A percentile compares a stretch with the other conserved stretches of the same genome.
Evolutionary conservation across 2,329 filamentous ascomycete species (phyloP).

Genomic region (Hansfordia pulvinata): DNA sequence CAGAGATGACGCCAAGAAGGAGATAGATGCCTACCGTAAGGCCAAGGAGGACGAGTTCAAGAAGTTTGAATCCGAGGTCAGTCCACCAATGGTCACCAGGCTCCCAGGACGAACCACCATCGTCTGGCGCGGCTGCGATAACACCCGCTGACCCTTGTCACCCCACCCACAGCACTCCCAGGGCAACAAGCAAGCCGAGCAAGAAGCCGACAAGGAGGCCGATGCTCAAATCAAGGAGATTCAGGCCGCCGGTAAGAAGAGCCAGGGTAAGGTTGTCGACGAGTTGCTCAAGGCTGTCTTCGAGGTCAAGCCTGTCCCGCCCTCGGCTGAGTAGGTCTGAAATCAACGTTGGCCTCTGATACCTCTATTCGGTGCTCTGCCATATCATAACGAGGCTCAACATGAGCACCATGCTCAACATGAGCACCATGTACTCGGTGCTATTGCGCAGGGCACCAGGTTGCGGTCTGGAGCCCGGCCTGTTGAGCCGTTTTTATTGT

Average conservation of each 20-base stretch:
- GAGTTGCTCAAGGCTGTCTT: slow-evolving; percentile 78
- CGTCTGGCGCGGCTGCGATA: no score
- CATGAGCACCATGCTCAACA: no score
- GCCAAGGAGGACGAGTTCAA: slow-evolving; percentile 91
- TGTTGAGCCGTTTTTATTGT: no score
- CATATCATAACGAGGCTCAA: no score
- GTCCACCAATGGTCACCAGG: no score
- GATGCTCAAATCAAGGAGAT: slow-evolving; percentile 76
- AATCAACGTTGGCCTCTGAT: no score
- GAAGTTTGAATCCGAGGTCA: slow-evolving; percentile 68
- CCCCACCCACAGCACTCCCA: slow-evolving; percentile 60
- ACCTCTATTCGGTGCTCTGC: no score
- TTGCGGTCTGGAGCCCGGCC: no score
- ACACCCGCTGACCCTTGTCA: neutral
- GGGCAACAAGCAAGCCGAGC: slow-evolving; percentile 71
- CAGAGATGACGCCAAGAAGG: slow-evolving; percentile 90
- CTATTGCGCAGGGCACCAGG: no score
- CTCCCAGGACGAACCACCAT: no score
- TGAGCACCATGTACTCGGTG: no score
- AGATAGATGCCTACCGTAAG: slow-evolving; percentile 85
- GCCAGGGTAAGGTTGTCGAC: slow-evolving; percentile 65
- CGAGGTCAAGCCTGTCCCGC: slow-evolving; percentile 60
- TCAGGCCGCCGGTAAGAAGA: slow-evolving; percentile 64
- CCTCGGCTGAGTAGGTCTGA: no score
- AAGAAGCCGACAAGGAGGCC: slow-evolving; percentile 67